Evolutionary conservation across 192 early-diverging fungal species (phyloP).

Genomic region (Backusella australiensis): DNA sequence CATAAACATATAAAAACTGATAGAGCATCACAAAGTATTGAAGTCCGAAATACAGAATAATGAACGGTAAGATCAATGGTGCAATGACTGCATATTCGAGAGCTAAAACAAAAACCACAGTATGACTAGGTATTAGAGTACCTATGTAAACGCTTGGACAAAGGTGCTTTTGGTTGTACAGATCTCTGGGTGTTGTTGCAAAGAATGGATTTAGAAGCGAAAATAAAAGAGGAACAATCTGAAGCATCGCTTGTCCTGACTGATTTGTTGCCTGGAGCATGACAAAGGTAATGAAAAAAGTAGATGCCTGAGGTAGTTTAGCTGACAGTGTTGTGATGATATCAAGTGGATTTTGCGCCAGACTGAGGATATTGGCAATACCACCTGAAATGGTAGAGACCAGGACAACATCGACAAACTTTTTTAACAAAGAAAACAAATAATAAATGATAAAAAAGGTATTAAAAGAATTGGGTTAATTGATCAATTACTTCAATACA

Average conservation of each 20-base stretch:
- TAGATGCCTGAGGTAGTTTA: conserved; percentile 70
- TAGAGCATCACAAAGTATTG: conserved; percentile 76
- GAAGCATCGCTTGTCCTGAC: conserved; percentile 65
- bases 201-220: conserved; percentile 51
- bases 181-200: conserved; percentile 69
- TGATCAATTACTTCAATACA: background rate
- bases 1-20: conserved; percentile 79
- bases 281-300: conserved; percentile 85
- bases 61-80: conserved; percentile 77
- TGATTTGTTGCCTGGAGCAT: conserved; percentile 66
- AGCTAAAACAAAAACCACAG: conserved; percentile 65
- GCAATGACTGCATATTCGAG: conserved; percentile 74
- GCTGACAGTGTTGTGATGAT: conserved; percentile 52
- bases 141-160: conserved; percentile 56
- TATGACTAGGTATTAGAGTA: conserved; percentile 60
- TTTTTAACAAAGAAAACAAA: conserved; percentile 3
- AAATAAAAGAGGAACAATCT: conserved; percentile 62
- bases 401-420: conserved; percentile 77
- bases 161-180: conserved; percentile 46
- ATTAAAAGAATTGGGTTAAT: background rate
- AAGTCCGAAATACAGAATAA: conserved; percentile 69
- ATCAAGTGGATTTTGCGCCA: conserved; percentile 47
- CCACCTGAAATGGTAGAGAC: conserved; percentile 74
- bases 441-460: background rate
- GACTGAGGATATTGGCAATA: conserved; percentile 20